Evolutionary conservation across 2,329 filamentous ascomycete genomes (phyloP).

Genomic region (Clarireedia hainanense): DNA sequence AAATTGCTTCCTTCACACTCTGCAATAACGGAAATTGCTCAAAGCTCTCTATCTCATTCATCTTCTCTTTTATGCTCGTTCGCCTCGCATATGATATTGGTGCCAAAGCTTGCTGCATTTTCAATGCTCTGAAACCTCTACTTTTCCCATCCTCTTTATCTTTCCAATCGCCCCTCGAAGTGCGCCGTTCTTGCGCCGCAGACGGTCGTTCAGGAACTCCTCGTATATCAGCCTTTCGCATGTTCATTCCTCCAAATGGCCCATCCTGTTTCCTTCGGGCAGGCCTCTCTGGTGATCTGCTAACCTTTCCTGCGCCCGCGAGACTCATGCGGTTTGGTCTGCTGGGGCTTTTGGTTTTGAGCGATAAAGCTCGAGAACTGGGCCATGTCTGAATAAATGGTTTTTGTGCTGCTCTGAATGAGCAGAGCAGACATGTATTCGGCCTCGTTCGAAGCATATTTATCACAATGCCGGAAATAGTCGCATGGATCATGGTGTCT

Average conservation of each 20-base stretch:
- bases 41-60: slow-evolving; percentile 67
- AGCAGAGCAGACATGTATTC: slow-evolving; percentile 38
- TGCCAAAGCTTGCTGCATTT: slow-evolving; percentile 81
- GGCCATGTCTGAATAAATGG: slow-evolving; percentile 18
- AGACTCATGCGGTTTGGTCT: slow-evolving; percentile 24
- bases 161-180: slow-evolving; percentile 10
- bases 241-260: slow-evolving; percentile 54
- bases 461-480: not conserved
- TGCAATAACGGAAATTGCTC: slow-evolving; percentile 73
- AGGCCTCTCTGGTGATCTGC: slow-evolving; percentile 21
- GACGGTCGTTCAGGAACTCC: slow-evolving; percentile 32
- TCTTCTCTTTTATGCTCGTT: slow-evolving; percentile 42
- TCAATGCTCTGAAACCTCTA: slow-evolving; percentile 62
- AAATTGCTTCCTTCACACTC: slow-evolving; percentile 60
- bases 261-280: slow-evolving; percentile 37
- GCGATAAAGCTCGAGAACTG: slow-evolving; percentile 17
- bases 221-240: slow-evolving; percentile 39
- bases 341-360: slow-evolving; percentile 7
- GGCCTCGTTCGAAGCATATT: slow-evolving; percentile 22
- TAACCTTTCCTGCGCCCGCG: slow-evolving; percentile 19
- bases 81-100: slow-evolving; percentile 68
- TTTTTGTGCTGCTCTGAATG: slow-evolving; percentile 51
- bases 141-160: slow-evolving; percentile 29
- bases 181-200: slow-evolving; percentile 10
- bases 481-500: not conserved